Base-by-base conservation (phyloP, 2,329 filamentous ascomycete genomes). In the Trichoderma oligosporum region DNA sequence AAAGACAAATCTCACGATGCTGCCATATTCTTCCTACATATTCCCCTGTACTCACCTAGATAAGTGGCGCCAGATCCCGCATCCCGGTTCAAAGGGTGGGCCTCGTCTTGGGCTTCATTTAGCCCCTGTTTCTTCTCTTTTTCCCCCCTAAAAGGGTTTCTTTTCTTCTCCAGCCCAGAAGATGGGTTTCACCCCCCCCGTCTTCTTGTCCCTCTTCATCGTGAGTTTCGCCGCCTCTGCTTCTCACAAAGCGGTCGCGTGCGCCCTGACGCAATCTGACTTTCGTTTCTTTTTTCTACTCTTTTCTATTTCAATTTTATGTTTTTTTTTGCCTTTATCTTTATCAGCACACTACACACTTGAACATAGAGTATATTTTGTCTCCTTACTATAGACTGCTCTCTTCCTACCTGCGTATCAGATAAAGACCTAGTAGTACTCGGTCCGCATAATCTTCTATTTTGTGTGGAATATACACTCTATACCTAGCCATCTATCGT, bases 141-240 rank as follows among this genome's bases (percentile, higher is more conserved):
- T 45, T 36, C 12, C 7, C 31, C 24, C 35, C 36, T 25, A 20
- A 27, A 22, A 41, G 16, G 7, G 24, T 27, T 52, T 36, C 48
- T 39, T 48, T 52, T 39, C 12, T 27, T 29, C 18, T 41, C 18
- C 14, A n/a, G n/a, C n/a, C 29, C 18, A 20, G 27, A 44, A 18
- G 38, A 52, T 25, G 38, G 38, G 18, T 38, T 33, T n/a, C n/a
- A n/a, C n/a, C 12, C 27, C 49, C 49, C 49, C 49, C 42, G 49
- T 53, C 49, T 25, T 22, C 33, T 16, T 24, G 25, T 53, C 38
- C 49, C 49, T 53, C 49, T 53, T 53, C 51, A 35, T 54, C 39
- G 51, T 54, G 51, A 54, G 39, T 36, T 54, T 45, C 51, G 51
- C 51, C 51, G 51, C 39, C 33, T 54, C 51, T 54, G 51, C 51